These are phyloP conservation scores for Pythium myriotylum DNA, from an alignment of 352 stramenopile species.

Conservation along the genomic window DNA sequence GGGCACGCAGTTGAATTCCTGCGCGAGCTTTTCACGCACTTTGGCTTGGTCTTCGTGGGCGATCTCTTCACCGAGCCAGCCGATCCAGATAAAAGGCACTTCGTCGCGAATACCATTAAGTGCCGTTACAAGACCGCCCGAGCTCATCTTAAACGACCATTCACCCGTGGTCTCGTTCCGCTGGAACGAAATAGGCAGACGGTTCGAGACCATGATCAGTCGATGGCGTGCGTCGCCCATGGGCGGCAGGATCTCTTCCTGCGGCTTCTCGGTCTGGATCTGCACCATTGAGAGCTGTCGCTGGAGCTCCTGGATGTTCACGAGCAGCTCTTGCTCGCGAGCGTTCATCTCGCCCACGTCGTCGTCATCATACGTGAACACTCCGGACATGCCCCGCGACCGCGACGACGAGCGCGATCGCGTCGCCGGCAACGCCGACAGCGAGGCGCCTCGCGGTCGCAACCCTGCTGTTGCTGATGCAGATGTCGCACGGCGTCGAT, in stretches of 20 bases:
- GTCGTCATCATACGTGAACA: constrained; percentile 58
- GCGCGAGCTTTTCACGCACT: constrained; percentile 78
- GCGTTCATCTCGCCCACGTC: constrained; percentile 78
- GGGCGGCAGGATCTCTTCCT: constrained; percentile 70
- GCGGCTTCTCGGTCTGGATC: constrained; percentile 78
- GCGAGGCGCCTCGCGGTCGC: constrained; percentile 3
- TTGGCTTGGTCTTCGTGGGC: constrained; percentile 79
- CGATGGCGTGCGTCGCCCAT: constrained; percentile 64
- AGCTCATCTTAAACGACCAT: constrained; percentile 89
- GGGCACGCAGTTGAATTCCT: constrained; percentile 89
- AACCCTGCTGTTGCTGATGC: neutral
- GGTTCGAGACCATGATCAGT: constrained; percentile 92
- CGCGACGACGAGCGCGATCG: constrained; percentile 10
- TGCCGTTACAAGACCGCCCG: constrained; percentile 86
- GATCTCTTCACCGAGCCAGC: constrained; percentile 90
- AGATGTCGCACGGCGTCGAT: neutral
- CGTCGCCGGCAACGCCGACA: constrained; percentile 1
- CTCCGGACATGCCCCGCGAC: constrained; percentile 22
- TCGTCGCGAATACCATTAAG: constrained; percentile 87
- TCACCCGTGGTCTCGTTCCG: constrained; percentile 86
- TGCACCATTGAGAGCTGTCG: constrained; percentile 87
- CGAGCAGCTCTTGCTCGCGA: constrained; percentile 85
- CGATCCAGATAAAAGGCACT: constrained; percentile 92
- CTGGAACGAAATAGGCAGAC: constrained; percentile 88
- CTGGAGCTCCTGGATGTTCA: constrained; percentile 92